Conservation (phyloP, 768 basidiomycete species). For the Agrocybe praecox region DNA sequence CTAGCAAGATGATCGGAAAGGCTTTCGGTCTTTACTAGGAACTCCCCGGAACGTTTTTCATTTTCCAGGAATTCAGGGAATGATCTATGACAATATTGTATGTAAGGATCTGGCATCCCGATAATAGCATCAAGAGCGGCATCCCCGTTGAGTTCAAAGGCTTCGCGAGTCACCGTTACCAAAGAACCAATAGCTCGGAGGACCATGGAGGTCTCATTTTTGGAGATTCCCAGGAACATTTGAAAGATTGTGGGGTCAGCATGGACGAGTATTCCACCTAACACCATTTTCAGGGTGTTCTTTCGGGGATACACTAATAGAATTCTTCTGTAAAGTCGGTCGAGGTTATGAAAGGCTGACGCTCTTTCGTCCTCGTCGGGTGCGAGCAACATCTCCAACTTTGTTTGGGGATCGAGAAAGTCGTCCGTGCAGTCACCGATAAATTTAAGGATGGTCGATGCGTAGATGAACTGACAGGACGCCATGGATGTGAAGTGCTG, state of each 20-base stretch:
- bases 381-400: neutral
- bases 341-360: neutral
- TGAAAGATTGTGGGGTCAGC: neutral
- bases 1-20: neutral
- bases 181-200: neutral
- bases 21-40: neutral
- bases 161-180: neutral
- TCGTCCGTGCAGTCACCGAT: neutral
- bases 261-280: neutral
- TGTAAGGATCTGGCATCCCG: neutral
- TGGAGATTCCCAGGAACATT: neutral
- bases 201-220: neutral
- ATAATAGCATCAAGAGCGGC: neutral
- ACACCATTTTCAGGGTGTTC: neutral
- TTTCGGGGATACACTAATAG: neutral
- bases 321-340: neutral
- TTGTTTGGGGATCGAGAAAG: neutral
- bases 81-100: neutral
- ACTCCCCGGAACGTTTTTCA: neutral
- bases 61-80: neutral
- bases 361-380: neutral
- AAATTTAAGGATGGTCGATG: slow-evolving; percentile 9
- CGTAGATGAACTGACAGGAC: slow-evolving; percentile 13
- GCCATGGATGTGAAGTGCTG: neutral
- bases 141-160: neutral